These are phyloP conservation scores for Cucurbita moschata DNA, from an alignment of 306 rosid species.

Conservation along the genomic window DNA sequence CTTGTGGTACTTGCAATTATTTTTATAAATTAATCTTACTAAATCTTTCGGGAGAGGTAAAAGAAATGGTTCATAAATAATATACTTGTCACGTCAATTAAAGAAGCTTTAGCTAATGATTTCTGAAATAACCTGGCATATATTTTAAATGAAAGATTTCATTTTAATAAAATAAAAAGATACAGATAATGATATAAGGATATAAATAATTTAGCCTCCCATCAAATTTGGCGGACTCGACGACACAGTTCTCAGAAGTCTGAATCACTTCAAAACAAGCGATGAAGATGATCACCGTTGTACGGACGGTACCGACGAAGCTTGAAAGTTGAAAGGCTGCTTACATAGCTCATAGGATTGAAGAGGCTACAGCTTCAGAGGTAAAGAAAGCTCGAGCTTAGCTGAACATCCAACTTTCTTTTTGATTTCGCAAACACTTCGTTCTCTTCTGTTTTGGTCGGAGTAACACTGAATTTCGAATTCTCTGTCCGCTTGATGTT, in stretches of 20 bases:
- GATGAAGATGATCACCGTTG: background rate
- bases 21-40: too few species aligned
- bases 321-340: background rate
- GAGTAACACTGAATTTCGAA: background rate
- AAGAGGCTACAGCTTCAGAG: background rate
- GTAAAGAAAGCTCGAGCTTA: background rate
- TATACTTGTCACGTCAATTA: too few species aligned
- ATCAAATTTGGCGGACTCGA: background rate
- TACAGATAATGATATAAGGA: background rate
- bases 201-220: background rate
- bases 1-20: too few species aligned
- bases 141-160: background rate
- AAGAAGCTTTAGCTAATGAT: background rate
- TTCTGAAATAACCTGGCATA: background rate
- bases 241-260: background rate
- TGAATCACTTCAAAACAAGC: background rate
- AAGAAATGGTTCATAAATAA: too few species aligned
- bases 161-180: background rate
- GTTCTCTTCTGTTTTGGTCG: background rate
- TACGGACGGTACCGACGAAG: background rate
- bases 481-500: background rate
- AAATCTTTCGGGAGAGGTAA: too few species aligned
- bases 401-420: background rate
- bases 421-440: background rate
- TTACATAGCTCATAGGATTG: background rate